These are phyloP conservation scores for Solanum acaule DNA, from an alignment of 257 asterid species.

Conservation along the genomic window DNA sequence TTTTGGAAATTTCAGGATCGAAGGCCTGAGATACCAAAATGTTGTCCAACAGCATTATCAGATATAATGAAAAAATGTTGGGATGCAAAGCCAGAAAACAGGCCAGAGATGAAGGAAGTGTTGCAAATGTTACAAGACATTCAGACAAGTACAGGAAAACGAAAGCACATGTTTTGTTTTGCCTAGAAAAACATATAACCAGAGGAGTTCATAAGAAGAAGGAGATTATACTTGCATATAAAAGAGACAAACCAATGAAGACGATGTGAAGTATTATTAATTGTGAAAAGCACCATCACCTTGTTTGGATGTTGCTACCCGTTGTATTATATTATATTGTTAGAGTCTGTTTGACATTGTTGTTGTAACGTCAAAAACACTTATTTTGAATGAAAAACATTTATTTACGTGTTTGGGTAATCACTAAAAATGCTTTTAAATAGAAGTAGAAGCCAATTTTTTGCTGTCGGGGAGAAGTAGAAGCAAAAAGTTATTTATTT, in stretches of 20 bases:
- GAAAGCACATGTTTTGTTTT: background rate
- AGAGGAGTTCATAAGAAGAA: background rate
- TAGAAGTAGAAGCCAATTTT: background rate
- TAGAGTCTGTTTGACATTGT: background rate
- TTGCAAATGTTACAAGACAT: slow-evolving; percentile 1
- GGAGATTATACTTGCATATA: background rate
- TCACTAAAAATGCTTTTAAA: background rate
- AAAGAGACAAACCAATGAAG: background rate
- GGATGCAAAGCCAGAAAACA: background rate
- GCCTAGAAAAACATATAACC: background rate
- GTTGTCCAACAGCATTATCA: slow-evolving; percentile 9
- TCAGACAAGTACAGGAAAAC: background rate
- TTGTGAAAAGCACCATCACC: background rate
- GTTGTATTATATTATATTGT: background rate
- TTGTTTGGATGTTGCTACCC: too few relatives aligned
- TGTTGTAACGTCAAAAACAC: background rate
- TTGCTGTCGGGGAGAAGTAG: background rate
- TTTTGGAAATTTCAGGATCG: background rate
- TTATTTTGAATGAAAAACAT: too few relatives aligned
- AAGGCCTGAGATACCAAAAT: slow-evolving; percentile 1
- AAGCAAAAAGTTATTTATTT: too few relatives aligned
- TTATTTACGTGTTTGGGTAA: too few relatives aligned
- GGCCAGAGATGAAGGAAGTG: slow-evolving; percentile 20
- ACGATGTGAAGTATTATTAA: too few relatives aligned
- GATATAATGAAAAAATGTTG: slow-evolving; percentile 1